Evolutionary conservation across 768 basidiomycete genomes (phyloP), one percentile per base, ranked within the genome.

Genomic region (Calvatia gigantea): DNA sequence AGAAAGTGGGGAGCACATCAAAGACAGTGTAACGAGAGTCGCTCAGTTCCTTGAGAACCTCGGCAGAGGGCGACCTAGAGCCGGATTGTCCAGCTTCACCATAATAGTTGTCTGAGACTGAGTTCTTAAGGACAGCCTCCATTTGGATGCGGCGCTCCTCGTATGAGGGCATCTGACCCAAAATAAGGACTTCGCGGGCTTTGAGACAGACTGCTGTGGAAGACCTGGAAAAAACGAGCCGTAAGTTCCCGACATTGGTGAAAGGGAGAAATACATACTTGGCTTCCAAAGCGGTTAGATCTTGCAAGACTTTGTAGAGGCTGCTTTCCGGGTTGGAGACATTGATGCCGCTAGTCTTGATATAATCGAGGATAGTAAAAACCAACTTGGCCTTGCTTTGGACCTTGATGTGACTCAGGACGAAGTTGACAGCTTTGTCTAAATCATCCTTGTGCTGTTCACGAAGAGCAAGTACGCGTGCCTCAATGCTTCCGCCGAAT

Each of bases 21-120:
- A 88, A 99, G 14, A 98, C 95, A 12, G 93, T 94, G 72, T 95
- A 98, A 39, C 91, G 83, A 5, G 96, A 98, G 72, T 99, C 97
- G 59, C 89, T 92, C 25, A 99, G 82, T 72, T 99, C 97, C 66
- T 85, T 85, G 63, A 99, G 77, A 33, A 94, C 80, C 58, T 98
- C 95, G 2, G 83, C 76, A 17, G 91, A 89, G 7, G 96, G 97
- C 1, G 82, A 81, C 64, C 94, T 92, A 48, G 15, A 57, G 43
- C 55, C 5, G 42, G 59, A 49, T 66, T 60, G 68, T 25, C 42
- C 21, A 44, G 28, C 49, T 58, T 97, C 94, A 58, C 96, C 97
- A 64, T 99, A 98, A 64, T 86, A 88, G 61, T 86, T 89, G 54
- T 86, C 87, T 15, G 86, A 85, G 49, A 97, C 90, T 0, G 97